Base-by-base conservation (phyloP, 2,329 filamentous ascomycete genomes). In the Nemania sp. region DNA sequence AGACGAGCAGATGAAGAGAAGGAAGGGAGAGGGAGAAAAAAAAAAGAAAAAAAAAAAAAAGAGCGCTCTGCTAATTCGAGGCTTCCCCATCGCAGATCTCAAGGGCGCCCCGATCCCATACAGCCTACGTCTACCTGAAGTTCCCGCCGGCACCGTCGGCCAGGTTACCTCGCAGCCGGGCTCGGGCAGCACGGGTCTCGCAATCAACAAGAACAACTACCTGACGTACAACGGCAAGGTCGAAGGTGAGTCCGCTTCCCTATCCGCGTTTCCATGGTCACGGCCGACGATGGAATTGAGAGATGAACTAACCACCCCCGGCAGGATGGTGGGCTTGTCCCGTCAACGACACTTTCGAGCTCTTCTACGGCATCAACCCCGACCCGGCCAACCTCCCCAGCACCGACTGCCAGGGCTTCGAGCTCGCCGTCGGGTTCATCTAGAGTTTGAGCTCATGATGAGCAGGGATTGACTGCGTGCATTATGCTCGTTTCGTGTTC, bases 321-420 rank as follows among this genome's bases (percentile, higher is more conserved):
- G 25, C 7, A 69, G 67, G 67, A n/a, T 69, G 64, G 57, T 68
- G 61, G 62, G 67, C 67, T 10, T 68, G 66, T 43, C 57, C 64
- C n/a, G 58, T 66, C 18, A 25, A 66, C 52, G 21, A 60, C 45
- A 60, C 49, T 29, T 67, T 65, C 57, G 60, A 64, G 54, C 65
- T 68, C 18, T 66, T 64, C 60, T 69, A 66, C 39, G 66, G 66
- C 32, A 15, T 52, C 42, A 49, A 54, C 34, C 58, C 61, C 21
- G 37, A 39, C 17, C 21, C 29, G 43, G 34, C 46, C 10, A 58
- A 64, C 45, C 47, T 64, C 17, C 62, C 62, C 2, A 48, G 42
- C 59, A n/a, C 20, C 10, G 12, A 52, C 1, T 62, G 62, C 59
- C 50, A 55, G 34, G 2, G 20, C 29, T 43, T 64, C 37, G 47